Evolutionary conservation across 257 asterid genomes (phyloP).

Genomic region (Solanum pimpinellifolium): DNA sequence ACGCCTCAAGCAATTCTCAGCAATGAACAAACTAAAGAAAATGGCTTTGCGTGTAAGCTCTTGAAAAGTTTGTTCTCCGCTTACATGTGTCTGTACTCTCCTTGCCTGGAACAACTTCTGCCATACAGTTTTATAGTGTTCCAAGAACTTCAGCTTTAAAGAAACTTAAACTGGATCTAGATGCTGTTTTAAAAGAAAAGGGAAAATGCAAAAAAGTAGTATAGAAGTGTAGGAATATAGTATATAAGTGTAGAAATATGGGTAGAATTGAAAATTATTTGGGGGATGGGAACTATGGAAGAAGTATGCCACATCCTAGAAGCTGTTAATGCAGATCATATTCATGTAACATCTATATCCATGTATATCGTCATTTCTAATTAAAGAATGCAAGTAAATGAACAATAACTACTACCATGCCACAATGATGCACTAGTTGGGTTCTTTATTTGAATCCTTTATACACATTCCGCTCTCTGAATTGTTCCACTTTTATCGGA

Average conservation of each 20-base stretch:
- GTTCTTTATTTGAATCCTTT: background rate
- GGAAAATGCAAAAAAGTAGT: background rate
- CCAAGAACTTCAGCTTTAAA: background rate
- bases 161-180: background rate
- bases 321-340: background rate
- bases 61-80: background rate
- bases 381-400: background rate
- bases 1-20: constrained; percentile 93
- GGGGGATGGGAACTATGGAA: background rate
- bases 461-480: background rate
- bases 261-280: background rate
- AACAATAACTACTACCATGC: background rate
- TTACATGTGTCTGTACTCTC: background rate
- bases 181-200: background rate
- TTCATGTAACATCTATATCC: background rate
- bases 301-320: background rate
- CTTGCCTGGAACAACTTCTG: background rate
- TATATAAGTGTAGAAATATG: background rate
- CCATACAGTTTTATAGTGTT: background rate
- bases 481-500: background rate
- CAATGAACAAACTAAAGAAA: constrained; percentile 95
- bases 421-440: background rate
- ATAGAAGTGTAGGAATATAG: background rate
- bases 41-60: constrained; percentile 89
- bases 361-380: background rate